Conservation (phyloP, 352 stramenopile genomes). For the Phytophthora hybrid region DNA sequence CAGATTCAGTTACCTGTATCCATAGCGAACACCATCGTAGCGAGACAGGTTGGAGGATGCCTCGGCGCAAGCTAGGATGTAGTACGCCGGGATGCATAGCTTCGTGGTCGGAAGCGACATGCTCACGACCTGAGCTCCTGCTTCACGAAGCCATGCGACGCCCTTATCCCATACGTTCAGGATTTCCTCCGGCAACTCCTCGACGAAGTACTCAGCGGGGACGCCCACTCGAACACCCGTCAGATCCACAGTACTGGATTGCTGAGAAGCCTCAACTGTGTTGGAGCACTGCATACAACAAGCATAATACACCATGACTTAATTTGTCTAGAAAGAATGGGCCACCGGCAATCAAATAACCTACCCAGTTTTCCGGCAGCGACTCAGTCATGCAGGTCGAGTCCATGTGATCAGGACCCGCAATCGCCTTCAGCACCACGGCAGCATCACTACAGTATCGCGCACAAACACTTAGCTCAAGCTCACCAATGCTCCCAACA, state of each 20-base stretch:
- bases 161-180: constrained; percentile 85
- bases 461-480: constrained; percentile 1
- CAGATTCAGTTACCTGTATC: constrained; percentile 55
- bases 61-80: constrained; percentile 98
- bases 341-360: background rate
- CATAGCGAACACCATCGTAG: constrained; percentile 97
- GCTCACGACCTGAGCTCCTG: constrained; percentile 78
- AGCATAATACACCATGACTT: background rate
- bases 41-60: constrained; percentile 98
- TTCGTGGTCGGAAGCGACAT: constrained; percentile 83
- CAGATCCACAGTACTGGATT: constrained; percentile 52
- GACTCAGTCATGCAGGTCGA: constrained; percentile 76
- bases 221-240: constrained; percentile 91
- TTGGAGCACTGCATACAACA: constrained; percentile 43
- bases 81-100: constrained; percentile 96
- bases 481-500: background rate
- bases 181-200: constrained; percentile 91
- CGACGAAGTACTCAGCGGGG: constrained; percentile 95
- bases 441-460: constrained; percentile 67
- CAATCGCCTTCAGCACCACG: constrained; percentile 82
- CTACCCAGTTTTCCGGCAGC: constrained; percentile 67
- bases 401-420: constrained; percentile 82
- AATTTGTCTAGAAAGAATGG: background rate
- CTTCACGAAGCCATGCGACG: constrained; percentile 70
- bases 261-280: constrained; percentile 39